phyloP scores from a whole-genome alignment of 768 basidiomycete species.

The Calocybe gangraenosa region DNA sequence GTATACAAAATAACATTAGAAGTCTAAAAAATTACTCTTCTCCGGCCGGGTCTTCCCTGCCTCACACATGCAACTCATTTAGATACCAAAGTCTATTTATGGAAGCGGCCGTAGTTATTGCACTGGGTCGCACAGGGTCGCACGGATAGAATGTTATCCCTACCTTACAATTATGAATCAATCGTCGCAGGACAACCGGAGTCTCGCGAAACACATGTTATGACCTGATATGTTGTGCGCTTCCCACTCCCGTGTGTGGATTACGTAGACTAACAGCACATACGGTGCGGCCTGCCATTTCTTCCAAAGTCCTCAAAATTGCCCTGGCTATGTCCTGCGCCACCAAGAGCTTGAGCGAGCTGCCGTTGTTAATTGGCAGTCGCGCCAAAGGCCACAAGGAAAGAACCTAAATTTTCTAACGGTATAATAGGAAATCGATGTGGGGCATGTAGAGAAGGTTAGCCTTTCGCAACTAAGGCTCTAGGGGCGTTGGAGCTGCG shows the following conservation, averaged over 20 bases:
- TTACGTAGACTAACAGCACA: too few relatives aligned
- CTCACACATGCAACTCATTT: background rate
- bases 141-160: background rate
- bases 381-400: too few relatives aligned
- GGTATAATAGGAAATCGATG: too few relatives aligned
- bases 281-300: too few relatives aligned
- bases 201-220: background rate
- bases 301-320: too few relatives aligned
- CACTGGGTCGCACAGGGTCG: background rate
- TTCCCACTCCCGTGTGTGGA: background rate
- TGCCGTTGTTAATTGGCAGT: too few relatives aligned
- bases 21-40: background rate
- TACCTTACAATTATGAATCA: background rate
- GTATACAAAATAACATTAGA: background rate
- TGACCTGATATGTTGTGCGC: background rate
- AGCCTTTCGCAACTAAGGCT: background rate
- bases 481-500: background rate
- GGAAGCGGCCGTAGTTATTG: background rate
- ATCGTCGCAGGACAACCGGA: constrained; percentile 1
- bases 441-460: background rate
- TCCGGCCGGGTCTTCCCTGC: constrained; percentile 1
- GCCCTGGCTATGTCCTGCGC: too few relatives aligned
- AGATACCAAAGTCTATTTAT: background rate
- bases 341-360: too few relatives aligned
- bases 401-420: too few relatives aligned